Percentiles rank a stretch among this genome's conserved stretches.
Conservation (phyloP, 352 stramenopile species). For the Globisporangium sylvaticum region DNA sequence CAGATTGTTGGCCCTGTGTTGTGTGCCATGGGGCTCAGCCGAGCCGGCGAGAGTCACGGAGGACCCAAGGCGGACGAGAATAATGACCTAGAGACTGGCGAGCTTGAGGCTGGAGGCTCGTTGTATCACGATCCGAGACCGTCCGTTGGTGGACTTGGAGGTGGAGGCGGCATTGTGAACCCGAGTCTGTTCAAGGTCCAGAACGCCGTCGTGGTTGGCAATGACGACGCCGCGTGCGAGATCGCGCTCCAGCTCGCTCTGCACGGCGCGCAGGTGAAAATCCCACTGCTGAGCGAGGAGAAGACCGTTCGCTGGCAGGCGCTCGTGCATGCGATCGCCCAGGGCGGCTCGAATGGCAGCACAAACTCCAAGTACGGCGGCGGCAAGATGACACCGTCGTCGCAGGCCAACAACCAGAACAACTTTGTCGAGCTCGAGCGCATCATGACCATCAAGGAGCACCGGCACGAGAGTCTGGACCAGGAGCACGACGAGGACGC, state of each 20-base stretch:
- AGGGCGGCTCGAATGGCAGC: not conserved
- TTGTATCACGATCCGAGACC: not conserved
- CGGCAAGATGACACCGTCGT: not conserved
- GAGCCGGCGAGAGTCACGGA: not conserved
- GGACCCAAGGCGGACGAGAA: not conserved
- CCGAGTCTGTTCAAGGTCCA: not conserved
- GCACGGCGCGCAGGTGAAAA: not conserved
- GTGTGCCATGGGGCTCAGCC: not conserved
- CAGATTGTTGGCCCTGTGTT: not conserved
- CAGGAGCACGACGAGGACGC: not conserved
- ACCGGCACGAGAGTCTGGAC: not conserved
- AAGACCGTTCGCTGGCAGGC: not conserved
- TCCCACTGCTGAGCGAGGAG: not conserved
- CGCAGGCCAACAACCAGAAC: not conserved
- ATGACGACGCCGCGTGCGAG: not conserved
- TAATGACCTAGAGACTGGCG: not conserved
- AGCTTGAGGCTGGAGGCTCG: not conserved
- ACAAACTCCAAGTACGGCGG: not conserved
- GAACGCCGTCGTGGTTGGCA: not conserved
- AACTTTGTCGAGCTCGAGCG: slow-evolving; percentile 2
- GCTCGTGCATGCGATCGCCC: not conserved
- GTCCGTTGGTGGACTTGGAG: not conserved
- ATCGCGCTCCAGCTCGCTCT: not conserved
- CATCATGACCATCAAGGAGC: not conserved
- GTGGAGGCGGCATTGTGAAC: not conserved